These are phyloP conservation scores for Cenococcum geophilum DNA, from an alignment of 495 filamentous ascomycete genomes.

Conservation along the genomic window DNA sequence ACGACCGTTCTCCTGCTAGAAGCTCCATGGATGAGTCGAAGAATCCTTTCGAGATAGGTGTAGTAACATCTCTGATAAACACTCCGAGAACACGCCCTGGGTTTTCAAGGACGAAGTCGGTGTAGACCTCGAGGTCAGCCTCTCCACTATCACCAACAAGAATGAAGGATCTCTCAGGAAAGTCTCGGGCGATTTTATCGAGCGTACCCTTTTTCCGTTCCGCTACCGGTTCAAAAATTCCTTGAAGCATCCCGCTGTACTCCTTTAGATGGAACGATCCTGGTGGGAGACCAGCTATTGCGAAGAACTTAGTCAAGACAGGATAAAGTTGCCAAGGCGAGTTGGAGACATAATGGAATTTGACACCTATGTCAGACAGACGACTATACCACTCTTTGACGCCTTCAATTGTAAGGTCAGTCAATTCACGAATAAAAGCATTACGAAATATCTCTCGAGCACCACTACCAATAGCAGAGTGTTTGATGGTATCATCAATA, in stretches of 20 bases:
- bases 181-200: constrained; percentile 80
- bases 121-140: constrained; percentile 95
- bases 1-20: constrained; percentile 32
- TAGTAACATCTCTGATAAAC: constrained; percentile 94
- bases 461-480: constrained; percentile 79
- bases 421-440: constrained; percentile 81
- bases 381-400: constrained; percentile 82
- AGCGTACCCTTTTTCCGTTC: constrained; percentile 86
- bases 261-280: constrained; percentile 93
- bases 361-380: constrained; percentile 70
- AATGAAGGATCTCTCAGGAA: constrained; percentile 82
- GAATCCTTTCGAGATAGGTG: constrained; percentile 58
- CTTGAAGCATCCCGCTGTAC: constrained; percentile 91
- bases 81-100: constrained; percentile 75
- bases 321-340: constrained; percentile 96
- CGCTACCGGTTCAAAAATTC: constrained; percentile 94
- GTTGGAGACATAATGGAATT: constrained; percentile 88
- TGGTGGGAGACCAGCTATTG: constrained; percentile 68
- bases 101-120: constrained; percentile 77
- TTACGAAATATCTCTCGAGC: constrained; percentile 93
- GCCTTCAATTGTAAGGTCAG: constrained; percentile 73
- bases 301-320: constrained; percentile 75
- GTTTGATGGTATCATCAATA: constrained; percentile 97
- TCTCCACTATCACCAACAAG: constrained; percentile 94
- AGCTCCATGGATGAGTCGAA: constrained; percentile 64